A percentile compares a stretch with the other conserved stretches of the same genome.
These are phyloP conservation scores for Rhizopogon vinicolor DNA, from an alignment of 768 basidiomycete species.

Conservation along the genomic window DNA sequence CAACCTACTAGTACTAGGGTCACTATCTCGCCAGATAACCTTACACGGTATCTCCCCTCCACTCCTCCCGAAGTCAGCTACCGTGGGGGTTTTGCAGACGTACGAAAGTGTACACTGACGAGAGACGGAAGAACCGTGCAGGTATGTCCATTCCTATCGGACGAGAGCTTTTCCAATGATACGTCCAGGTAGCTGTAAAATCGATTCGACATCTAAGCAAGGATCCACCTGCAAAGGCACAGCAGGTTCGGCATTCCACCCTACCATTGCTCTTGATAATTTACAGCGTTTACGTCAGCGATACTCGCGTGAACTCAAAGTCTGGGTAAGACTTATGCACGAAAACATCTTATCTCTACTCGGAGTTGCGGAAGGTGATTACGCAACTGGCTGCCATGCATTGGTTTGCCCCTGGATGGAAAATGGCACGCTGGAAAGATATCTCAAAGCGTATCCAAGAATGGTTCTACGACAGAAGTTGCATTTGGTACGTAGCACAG, in stretches of 20 bases:
- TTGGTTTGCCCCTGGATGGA: conserved; percentile 30
- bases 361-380: conserved; percentile 21
- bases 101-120: conserved; percentile 16
- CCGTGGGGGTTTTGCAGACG: conserved; percentile 13
- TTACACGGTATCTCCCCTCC: neutral
- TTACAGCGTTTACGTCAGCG: conserved; percentile 9
- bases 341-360: conserved; percentile 27
- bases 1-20: neutral
- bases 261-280: neutral
- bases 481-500: neutral
- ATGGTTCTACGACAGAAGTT: neutral
- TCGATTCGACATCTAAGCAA: neutral
- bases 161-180: neutral
- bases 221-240: neutral
- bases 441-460: conserved; percentile 6
- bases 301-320: conserved; percentile 11
- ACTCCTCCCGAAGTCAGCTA: neutral
- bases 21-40: neutral
- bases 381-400: conserved; percentile 9
- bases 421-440: conserved; percentile 20
- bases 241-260: neutral
- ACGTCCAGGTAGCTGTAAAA: neutral
- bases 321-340: conserved; percentile 17
- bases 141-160: neutral
- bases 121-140: neutral